Base-by-base conservation (phyloP, 2,329 filamentous ascomycete genomes). In the Phaeoacremonium minimum region DNA sequence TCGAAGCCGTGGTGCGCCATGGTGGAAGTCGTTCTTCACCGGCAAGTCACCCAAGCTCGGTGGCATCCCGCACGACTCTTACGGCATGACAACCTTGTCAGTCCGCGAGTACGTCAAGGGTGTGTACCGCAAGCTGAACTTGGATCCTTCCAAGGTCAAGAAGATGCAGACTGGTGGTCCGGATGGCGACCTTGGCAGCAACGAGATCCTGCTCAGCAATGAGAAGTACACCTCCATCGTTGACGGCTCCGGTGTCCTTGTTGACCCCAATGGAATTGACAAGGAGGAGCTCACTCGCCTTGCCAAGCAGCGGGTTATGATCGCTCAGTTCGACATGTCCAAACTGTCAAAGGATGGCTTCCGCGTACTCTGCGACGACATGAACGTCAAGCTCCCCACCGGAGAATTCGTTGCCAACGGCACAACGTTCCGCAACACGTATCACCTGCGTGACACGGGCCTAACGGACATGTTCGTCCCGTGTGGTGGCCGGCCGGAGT, bases 1-100 rank as follows among this genome's bases (percentile, higher is more conserved):
- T 42, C 80, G 88, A 35, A 69, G 71, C 43, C 83, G 93, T 50
- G 89, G 89, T 31, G 93, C 93, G 5, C 88, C 89, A 18, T 98
- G 91, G 88, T 98, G 93, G 93, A 98, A 98, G 74, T 98, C 93
- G 0, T 98, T 98, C 78, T 98, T 98, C 75, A 98, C 93, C 3
- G 93, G 93, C 55, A 98, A 98, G 75, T 95, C 88, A 50, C 93
- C 89, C 36, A 93, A 86, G 64, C 77, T 98, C 12, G 93, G 93
- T 45, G 93, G 93, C 57, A 98, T 98, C 49, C 93, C 93, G 26
- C 93, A 98, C 63, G 93, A 98, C 60, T 67, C 73, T 28, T 98
- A 98, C 56, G 93, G 93, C 52, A 98, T 98, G 93, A 98, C 93
- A 1, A 97, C 93, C 1, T 67, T 97, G 39, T 96, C 90, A 6